Evolutionary conservation across 192 early-diverging fungal species (phyloP).

Genomic region (Dispira simplex): DNA sequence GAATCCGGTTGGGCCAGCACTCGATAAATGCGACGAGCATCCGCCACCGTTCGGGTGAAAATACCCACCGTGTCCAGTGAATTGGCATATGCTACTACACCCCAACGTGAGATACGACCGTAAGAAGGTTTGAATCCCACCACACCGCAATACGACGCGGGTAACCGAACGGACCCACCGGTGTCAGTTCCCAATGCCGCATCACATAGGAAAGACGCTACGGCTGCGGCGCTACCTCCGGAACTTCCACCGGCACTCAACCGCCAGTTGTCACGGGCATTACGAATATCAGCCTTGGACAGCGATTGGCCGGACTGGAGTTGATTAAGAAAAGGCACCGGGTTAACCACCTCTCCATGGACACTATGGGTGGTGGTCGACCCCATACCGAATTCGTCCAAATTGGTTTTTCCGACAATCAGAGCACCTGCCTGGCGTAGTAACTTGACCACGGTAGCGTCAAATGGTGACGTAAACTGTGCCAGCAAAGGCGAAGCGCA

Average conservation of each 20-base stretch:
- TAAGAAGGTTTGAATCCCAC: constrained; percentile 90
- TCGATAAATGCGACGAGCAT: too few species aligned
- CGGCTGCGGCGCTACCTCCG: constrained; percentile 82
- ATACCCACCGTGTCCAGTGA: constrained; percentile 84
- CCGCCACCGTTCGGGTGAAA: constrained; percentile 22
- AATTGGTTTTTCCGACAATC: constrained; percentile 70
- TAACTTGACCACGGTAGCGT: constrained; percentile 52
- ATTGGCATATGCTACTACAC: constrained; percentile 73
- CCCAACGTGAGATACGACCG: constrained; percentile 68
- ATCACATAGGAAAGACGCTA: constrained; percentile 63
- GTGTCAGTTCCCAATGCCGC: constrained; percentile 86
- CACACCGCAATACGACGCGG: constrained; percentile 86
- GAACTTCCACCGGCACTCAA: constrained; percentile 71
- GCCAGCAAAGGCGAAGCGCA: constrained; percentile 62
- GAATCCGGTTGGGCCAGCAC: neutral
- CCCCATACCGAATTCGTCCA: constrained; percentile 99
- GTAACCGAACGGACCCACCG: constrained; percentile 85
- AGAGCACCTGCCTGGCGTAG: constrained; percentile 44
- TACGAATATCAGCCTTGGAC: neutral
- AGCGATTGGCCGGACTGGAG: neutral
- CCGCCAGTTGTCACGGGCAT: too few species aligned
- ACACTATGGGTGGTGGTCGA: constrained; percentile 19
- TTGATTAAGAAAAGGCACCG: constrained; percentile 3
- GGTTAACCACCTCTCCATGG: constrained; percentile 21
- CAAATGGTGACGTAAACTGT: constrained; percentile 52